Conservation (phyloP, 2,329 filamentous ascomycete species). For the Thielaviopsis punctulata region DNA sequence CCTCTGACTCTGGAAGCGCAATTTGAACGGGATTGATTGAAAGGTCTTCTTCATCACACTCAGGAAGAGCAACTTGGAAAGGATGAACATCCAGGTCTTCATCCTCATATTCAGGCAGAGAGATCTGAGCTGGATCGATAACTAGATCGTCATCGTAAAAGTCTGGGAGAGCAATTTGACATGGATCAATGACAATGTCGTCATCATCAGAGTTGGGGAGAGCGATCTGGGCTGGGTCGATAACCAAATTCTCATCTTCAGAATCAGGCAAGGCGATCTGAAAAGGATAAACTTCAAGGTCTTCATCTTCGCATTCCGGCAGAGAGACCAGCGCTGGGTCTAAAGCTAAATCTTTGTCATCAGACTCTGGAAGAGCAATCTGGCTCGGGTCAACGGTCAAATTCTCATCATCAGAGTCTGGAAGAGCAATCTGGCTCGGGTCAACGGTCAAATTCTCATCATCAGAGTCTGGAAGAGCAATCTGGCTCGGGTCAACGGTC, state of each 20-base stretch:
- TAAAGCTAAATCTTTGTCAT: background rate
- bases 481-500: background rate
- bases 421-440: background rate
- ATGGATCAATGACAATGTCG: background rate
- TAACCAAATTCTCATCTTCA: background rate
- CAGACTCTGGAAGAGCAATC: background rate
- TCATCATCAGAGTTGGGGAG: background rate
- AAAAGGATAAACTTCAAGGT: background rate
- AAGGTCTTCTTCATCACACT: background rate
- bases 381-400: background rate
- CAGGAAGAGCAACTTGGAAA: background rate
- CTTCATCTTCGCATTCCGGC: background rate
- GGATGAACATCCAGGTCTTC: background rate
- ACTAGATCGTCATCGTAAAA: background rate
- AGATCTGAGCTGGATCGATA: background rate
- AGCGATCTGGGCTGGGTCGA: background rate
- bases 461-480: background rate
- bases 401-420: background rate
- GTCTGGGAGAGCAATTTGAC: background rate
- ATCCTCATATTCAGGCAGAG: background rate
- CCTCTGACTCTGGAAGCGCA: background rate
- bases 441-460: background rate
- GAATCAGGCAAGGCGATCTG: background rate
- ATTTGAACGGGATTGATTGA: background rate
- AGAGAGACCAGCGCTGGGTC: background rate